Evolutionary conservation across 768 basidiomycete genomes (phyloP).

Genomic region (Boletus eberwhitei): DNA sequence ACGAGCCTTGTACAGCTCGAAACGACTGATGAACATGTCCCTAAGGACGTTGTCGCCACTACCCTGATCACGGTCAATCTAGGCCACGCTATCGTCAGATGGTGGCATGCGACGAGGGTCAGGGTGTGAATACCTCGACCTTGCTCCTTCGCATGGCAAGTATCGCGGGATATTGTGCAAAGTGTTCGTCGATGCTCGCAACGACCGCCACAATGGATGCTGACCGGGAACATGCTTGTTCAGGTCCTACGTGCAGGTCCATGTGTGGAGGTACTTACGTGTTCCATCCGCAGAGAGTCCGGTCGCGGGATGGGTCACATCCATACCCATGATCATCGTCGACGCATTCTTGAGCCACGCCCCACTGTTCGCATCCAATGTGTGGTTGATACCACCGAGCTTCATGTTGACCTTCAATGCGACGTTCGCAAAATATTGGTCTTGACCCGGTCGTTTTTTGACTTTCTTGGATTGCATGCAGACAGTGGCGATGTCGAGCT

Average conservation of each 20-base stretch:
- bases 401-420: constrained; percentile 57
- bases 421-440: constrained; percentile 53
- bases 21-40: constrained; percentile 47
- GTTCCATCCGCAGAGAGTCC: constrained; percentile 54
- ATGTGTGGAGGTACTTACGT: constrained; percentile 19
- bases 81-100: neutral
- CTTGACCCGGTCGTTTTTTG: constrained; percentile 44
- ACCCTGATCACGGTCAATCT: constrained; percentile 24
- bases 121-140: constrained; percentile 53
- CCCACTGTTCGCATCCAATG: constrained; percentile 37
- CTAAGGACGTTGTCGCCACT: constrained; percentile 36
- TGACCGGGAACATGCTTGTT: constrained; percentile 1
- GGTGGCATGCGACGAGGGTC: neutral
- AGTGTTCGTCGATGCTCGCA: constrained; percentile 43
- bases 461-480: constrained; percentile 73
- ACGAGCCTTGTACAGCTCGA: constrained; percentile 35
- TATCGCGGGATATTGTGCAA: constrained; percentile 48
- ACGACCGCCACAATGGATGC: constrained; percentile 55
- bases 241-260: neutral
- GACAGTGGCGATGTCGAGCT: constrained; percentile 54
- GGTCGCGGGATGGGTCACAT: constrained; percentile 69
- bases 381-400: constrained; percentile 52
- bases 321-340: constrained; percentile 58
- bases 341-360: constrained; percentile 38
- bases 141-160: constrained; percentile 49